Evolutionary conservation across 805 yeast genomes (phyloP).

Genomic region (Hanseniaspora taiwanica): DNA sequence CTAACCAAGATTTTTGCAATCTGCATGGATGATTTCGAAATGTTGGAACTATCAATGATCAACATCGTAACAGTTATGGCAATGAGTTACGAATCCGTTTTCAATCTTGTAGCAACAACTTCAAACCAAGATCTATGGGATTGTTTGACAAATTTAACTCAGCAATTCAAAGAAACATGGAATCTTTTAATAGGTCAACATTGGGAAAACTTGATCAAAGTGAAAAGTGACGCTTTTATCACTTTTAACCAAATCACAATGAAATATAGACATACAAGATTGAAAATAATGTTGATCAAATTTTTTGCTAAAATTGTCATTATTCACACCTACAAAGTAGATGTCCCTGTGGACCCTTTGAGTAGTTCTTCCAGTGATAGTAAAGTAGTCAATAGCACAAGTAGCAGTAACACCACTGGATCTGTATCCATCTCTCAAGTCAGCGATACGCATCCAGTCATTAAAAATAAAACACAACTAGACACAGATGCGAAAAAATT

Average conservation of each 20-base stretch:
- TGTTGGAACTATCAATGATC: neutral
- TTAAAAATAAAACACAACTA: conserved; percentile 34
- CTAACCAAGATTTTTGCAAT: conserved; percentile 5
- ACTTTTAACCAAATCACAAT: conserved; percentile 21
- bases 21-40: conserved; percentile 17
- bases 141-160: conserved; percentile 20
- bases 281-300: conserved; percentile 58
- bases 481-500: conserved; percentile 62
- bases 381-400: conserved; percentile 16
- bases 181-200: conserved; percentile 17
- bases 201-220: conserved; percentile 23
- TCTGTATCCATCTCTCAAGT: conserved; percentile 25
- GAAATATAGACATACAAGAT: conserved; percentile 36
- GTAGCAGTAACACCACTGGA: conserved; percentile 16
- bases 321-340: too few species aligned
- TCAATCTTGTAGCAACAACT: conserved; percentile 32
- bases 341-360: too few species aligned
- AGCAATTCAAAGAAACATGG: conserved; percentile 48
- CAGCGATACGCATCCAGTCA: conserved; percentile 46
- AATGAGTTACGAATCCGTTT: conserved; percentile 32
- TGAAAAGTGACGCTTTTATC: neutral
- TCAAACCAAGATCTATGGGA: conserved; percentile 38
- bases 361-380: too few species aligned
- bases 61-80: conserved; percentile 29
- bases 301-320: conserved; percentile 49